Base-by-base conservation (phyloP, 148 eudicot species). In the Rhododendron ovatum region DNA sequence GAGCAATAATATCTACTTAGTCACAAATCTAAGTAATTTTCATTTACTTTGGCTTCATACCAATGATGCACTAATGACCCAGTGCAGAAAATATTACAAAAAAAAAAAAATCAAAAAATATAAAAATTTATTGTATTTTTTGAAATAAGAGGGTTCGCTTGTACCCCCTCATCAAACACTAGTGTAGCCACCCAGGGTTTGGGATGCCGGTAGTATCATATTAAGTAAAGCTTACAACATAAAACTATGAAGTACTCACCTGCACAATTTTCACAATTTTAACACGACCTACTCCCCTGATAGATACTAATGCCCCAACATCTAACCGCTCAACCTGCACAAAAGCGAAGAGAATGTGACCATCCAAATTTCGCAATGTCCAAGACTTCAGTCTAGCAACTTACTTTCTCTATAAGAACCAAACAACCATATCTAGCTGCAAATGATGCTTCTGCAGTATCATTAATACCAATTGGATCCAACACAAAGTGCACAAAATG, bases 361-460 rank as follows among this genome's bases (percentile, higher is more conserved):
- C 61, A 48, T 30, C 20, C 50, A 61, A 79, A 20, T 59, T 7
- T 24, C 15, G 48, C 26, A 71, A 65, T 14, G 8, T 13, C 28
- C 7, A 33, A 12, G 48, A 39, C 30, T 20, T 22, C 22, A 81
- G 4, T 57, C 35, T 67, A 82, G 76, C 9, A 11, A 61, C 92
- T 91, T 79, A 91, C 93, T 85, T 87, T 91, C 75, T 91, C 93
- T 57, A 91, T 87, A n/a, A 48, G 55, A 45, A 89, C 92, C 89
- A 91, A 85, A 85, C 92, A 91, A 83, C 91, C 92, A 90, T 90
- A 91, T 90, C 88, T 86, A 82, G 93, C 92, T 79, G 91, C 92
- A 87, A 90, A 91, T 30, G 93, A 91, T 79, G 91, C 90, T 86
- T 90, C 90, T 78, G 87, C 83, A 8, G 89, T 78, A 48, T 85